Evolutionary conservation across 2,329 filamentous ascomycete genomes (phyloP).

Genomic region (Venturiaceae sp.): DNA sequence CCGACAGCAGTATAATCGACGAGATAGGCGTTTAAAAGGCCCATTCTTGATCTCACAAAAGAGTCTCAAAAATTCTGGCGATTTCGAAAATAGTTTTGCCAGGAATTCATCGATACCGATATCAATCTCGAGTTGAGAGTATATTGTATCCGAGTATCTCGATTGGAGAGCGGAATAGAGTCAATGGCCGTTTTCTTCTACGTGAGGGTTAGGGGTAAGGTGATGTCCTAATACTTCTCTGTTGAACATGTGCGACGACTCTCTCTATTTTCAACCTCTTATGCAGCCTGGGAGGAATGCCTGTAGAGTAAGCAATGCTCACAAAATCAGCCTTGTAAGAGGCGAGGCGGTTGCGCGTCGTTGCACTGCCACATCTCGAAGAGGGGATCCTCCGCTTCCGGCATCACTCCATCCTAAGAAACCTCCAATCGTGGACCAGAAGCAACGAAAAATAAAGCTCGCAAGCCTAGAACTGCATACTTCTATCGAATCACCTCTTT

Average conservation of each 20-base stretch:
- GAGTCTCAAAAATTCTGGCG: too few species aligned
- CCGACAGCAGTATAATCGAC: too few species aligned
- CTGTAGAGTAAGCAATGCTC: not conserved
- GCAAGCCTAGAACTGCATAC: not conserved
- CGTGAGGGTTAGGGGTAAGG: too few species aligned
- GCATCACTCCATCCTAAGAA: not conserved
- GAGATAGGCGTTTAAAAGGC: too few species aligned
- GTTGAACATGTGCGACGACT: not conserved
- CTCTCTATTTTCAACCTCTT: not conserved
- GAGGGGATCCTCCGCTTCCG: not conserved
- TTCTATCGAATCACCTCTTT: not conserved
- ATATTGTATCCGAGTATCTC: too few species aligned
- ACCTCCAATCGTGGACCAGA: not conserved
- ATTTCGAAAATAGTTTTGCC: too few species aligned
- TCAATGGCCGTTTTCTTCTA: too few species aligned
- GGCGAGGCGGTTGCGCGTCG: not conserved
- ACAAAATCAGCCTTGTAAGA: not conserved
- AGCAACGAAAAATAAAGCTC: not conserved
- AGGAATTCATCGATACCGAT: too few species aligned
- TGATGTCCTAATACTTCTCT: not conserved
- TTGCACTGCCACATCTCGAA: not conserved
- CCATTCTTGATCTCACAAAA: too few species aligned
- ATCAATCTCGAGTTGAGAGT: too few species aligned
- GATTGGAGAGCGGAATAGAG: too few species aligned
- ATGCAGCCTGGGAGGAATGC: not conserved